Evolutionary conservation across 306 rosid genomes (phyloP).

Genomic region (Cicer arietinum): DNA sequence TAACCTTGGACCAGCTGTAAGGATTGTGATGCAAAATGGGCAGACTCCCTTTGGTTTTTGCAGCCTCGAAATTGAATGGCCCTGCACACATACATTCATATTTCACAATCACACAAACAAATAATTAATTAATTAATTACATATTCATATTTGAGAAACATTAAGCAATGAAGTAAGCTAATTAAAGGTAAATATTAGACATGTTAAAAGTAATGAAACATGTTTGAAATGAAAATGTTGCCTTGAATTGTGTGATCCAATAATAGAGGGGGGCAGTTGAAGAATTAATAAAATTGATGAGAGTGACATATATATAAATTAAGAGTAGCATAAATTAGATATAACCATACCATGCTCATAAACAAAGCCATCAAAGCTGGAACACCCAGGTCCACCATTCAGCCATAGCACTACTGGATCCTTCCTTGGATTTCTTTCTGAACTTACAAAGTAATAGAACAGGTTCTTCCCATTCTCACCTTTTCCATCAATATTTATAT

Average conservation of each 20-base stretch:
- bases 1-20: conserved; percentile 89
- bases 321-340: not conserved
- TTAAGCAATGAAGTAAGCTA: not conserved
- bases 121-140: no score
- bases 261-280: conserved; percentile 17
- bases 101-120: conserved; percentile 7
- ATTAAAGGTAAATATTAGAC: no score
- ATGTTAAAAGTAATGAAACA: not conserved
- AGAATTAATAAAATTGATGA: conserved; percentile 32
- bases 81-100: conserved; percentile 54
- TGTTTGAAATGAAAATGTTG: conserved; percentile 23
- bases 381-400: conserved; percentile 95
- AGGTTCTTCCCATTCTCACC: conserved; percentile 62
- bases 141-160: not conserved
- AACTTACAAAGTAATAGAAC: conserved; percentile 75
- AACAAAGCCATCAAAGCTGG: conserved; percentile 88
- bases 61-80: conserved; percentile 77
- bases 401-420: conserved; percentile 93
- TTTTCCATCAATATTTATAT: conserved; percentile 47
- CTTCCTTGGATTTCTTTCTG: conserved; percentile 65
- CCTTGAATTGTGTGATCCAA: not conserved
- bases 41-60: conserved; percentile 57
- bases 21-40: conserved; percentile 77
- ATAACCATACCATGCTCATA: conserved; percentile 72
- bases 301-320: conserved; percentile 7